A percentile compares a stretch with the other conserved stretches of the same genome.
Conservation (phyloP, 176 grass and related monocot species). For the Chloris gayana region DNA sequence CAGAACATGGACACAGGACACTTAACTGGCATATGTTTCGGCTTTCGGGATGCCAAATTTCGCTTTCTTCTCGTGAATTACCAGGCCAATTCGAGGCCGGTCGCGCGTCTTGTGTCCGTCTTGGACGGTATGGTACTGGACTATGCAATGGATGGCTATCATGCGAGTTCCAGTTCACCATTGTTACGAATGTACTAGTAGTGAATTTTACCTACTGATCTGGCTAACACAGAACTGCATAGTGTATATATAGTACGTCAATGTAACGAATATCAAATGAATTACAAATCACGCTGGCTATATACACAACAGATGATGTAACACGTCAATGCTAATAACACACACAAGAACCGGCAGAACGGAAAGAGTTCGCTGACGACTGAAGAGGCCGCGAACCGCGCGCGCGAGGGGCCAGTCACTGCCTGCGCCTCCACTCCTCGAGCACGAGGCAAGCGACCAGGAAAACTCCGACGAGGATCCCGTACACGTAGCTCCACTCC, state of each 20-base stretch:
- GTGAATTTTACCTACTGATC: not conserved
- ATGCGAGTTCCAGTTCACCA: not conserved
- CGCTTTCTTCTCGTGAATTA: not conserved
- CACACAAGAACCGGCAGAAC: not conserved
- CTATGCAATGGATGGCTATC: not conserved
- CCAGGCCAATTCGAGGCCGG: not conserved
- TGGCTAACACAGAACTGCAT: not conserved
- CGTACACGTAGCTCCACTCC: slow-evolving; percentile 42
- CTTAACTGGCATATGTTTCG: not conserved
- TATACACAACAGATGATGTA: not conserved
- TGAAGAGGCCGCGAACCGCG: not conserved
- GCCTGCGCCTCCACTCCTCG: slow-evolving; percentile 44
- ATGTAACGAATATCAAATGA: not conserved
- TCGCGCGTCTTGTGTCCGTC: too few relatives aligned
- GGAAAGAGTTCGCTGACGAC: not conserved
- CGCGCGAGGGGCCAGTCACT: not conserved
- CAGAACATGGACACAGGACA: not conserved
- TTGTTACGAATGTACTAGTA: not conserved
- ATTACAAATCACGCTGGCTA: not conserved
- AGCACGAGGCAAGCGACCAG: slow-evolving; percentile 29
- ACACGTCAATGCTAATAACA: not conserved
- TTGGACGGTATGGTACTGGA: too few relatives aligned
- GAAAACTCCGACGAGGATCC: slow-evolving; percentile 29
- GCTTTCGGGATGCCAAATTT: not conserved
- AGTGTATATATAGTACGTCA: not conserved